Percentiles rank a stretch among this genome's conserved stretches.
These are phyloP conservation scores for Candida easanensis DNA, from an alignment of 805 yeast species.

Conservation along the genomic window DNA sequence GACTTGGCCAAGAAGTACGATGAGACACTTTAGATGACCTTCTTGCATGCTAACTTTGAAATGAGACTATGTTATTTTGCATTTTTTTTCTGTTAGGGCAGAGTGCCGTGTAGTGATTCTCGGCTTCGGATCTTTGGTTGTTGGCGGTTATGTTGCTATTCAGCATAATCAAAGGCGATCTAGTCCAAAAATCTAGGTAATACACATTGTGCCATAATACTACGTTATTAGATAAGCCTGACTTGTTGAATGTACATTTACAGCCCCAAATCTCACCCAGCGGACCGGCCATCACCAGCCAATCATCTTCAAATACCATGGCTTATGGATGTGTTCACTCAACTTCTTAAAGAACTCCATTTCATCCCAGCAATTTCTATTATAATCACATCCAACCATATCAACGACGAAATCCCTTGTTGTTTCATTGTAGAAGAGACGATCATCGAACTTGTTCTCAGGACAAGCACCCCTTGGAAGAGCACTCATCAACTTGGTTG, in stretches of 20 bases:
- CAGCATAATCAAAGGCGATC: too few species aligned
- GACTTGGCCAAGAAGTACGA: constrained; percentile 17
- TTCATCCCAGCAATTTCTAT: constrained; percentile 39
- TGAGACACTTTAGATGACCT: constrained; percentile 2
- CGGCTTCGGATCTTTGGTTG: too few species aligned
- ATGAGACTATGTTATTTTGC: too few species aligned
- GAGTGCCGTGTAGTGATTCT: too few species aligned
- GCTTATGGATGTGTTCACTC: constrained; percentile 31
- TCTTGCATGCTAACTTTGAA: too few species aligned
- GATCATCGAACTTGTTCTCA: constrained; percentile 27
- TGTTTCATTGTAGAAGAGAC: constrained; percentile 35
- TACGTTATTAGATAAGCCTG: too few species aligned
- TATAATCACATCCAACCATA: constrained; percentile 37
- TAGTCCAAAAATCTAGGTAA: too few species aligned
- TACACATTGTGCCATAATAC: too few species aligned
- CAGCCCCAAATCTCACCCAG: too few species aligned
- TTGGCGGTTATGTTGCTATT: too few species aligned
- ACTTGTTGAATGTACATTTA: too few species aligned
- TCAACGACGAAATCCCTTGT: constrained; percentile 38
- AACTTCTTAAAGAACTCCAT: constrained; percentile 34
- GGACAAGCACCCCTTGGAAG: constrained; percentile 38
- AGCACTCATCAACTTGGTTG: constrained; percentile 36
- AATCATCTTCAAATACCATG: constrained; percentile 29
- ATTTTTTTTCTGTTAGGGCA: too few species aligned
- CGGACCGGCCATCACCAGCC: constrained; percentile 5